Conservation (phyloP, 2,329 filamentous ascomycete species). For the Apiospora sp. region DNA sequence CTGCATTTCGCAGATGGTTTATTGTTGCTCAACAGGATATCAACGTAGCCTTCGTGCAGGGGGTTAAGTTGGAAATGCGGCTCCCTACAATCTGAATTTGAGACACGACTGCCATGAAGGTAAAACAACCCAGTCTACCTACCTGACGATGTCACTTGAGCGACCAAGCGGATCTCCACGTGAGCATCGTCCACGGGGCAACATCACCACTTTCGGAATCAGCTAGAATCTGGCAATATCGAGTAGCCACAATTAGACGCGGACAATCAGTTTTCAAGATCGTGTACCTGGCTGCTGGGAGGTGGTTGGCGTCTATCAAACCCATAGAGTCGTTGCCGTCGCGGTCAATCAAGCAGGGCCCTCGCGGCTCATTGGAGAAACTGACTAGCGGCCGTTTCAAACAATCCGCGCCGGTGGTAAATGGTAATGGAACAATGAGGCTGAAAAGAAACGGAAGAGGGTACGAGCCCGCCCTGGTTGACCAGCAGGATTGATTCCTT, state of each 20-base stretch:
- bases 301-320: conserved; percentile 14
- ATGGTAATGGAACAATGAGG: conserved; percentile 12
- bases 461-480: conserved; percentile 10
- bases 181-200: conserved; percentile 19
- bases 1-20: conserved; percentile 8
- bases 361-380: conserved; percentile 5
- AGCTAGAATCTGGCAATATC: conserved; percentile 5
- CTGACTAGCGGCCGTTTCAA: conserved; percentile 20
- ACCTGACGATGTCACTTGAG: conserved; percentile 19
- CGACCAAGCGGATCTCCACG: conserved; percentile 19
- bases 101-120: conserved; percentile 22
- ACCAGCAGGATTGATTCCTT: conserved; percentile 12
- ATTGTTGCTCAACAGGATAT: conserved; percentile 14
- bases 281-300: conserved; percentile 5
- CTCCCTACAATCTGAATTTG: conserved; percentile 24
- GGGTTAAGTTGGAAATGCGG: conserved; percentile 13
- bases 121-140: conserved; percentile 17
- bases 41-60: conserved; percentile 1
- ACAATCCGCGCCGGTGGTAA: conserved; percentile 7
- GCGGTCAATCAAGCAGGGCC: not conserved
- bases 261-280: not conserved
- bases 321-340: not conserved
- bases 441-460: conserved; percentile 19
- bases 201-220: conserved; percentile 17
- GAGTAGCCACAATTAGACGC: conserved; percentile 18